phyloP scores from a whole-genome alignment of 176 grass and related monocot genomes.

The Zea luxurians region DNA sequence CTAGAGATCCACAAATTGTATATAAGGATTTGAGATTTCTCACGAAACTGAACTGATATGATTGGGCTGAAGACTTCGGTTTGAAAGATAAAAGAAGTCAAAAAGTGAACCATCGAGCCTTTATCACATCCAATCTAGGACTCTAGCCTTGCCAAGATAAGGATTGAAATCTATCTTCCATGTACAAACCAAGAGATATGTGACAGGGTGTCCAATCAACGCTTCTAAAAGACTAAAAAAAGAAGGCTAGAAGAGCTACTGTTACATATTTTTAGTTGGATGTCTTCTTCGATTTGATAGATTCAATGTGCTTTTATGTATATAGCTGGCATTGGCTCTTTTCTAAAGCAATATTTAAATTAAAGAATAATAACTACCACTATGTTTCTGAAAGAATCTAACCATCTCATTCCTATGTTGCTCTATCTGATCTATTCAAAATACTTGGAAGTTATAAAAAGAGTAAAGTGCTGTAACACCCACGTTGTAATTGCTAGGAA shows the following conservation, averaged over 20 bases:
- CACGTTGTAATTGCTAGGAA: too few relatives aligned
- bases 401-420: not conserved
- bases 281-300: conserved; percentile 15
- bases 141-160: not conserved
- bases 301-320: conserved; percentile 3
- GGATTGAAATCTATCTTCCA: not conserved
- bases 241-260: not conserved
- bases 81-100: not conserved
- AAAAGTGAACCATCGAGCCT: conserved; percentile 10
- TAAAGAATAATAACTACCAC: not conserved
- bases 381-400: not conserved
- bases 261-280: not conserved
- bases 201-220: conserved; percentile 7
- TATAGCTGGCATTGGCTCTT: not conserved
- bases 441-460: not conserved
- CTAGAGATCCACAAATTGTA: conserved; percentile 7
- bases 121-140: not conserved
- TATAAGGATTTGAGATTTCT: not conserved
- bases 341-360: conserved; percentile 12
- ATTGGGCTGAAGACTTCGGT: not conserved
- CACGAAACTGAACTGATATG: not conserved
- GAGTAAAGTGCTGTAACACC: too few relatives aligned
- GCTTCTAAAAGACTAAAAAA: not conserved
- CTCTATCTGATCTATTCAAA: not conserved
- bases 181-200: not conserved